A percentile compares a stretch with the other conserved stretches of the same genome.
These are phyloP conservation scores for Oryza longistaminata DNA, from an alignment of 176 grass and related monocot genomes.

Conservation along the genomic window DNA sequence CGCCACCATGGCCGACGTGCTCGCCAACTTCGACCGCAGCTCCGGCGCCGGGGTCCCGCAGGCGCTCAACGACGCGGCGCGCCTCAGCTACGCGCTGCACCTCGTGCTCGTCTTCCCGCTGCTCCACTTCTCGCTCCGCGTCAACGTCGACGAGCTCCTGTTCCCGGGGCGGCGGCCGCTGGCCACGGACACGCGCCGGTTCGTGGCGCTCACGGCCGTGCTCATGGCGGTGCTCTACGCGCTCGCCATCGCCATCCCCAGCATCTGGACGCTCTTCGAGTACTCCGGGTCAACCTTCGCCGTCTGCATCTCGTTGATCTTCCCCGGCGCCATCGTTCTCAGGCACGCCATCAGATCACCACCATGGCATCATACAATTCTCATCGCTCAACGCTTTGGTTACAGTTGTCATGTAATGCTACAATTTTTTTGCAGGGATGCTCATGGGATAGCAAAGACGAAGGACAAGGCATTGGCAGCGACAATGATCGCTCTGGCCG, in stretches of 20 bases:
- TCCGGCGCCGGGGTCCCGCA: constrained; percentile 53
- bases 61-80: constrained; percentile 70
- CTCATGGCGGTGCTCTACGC: constrained; percentile 64
- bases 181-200: constrained; percentile 53
- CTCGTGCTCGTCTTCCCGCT: constrained; percentile 89
- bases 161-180: constrained; percentile 52
- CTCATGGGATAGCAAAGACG: constrained; percentile 60
- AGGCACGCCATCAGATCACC: constrained; percentile 35
- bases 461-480: constrained; percentile 71
- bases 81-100: constrained; percentile 90
- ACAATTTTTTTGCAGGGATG: constrained; percentile 45
- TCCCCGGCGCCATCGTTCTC: constrained; percentile 78
- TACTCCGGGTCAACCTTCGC: constrained; percentile 71
- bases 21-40: constrained; percentile 85
- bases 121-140: constrained; percentile 72
- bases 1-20: constrained; percentile 81
- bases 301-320: constrained; percentile 83
- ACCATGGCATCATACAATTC: not conserved
- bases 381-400: not conserved
- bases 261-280: constrained; percentile 88
- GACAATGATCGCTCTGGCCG: constrained; percentile 71
- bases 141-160: constrained; percentile 86
- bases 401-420: constrained; percentile 42
- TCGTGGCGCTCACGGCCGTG: constrained; percentile 56
- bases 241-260: constrained; percentile 65